Evolutionary conservation across 1,284 basidiomycete genomes (phyloP), one percentile per base, ranked within the genome.

Genomic region (Ustilago shanxiensis): DNA sequence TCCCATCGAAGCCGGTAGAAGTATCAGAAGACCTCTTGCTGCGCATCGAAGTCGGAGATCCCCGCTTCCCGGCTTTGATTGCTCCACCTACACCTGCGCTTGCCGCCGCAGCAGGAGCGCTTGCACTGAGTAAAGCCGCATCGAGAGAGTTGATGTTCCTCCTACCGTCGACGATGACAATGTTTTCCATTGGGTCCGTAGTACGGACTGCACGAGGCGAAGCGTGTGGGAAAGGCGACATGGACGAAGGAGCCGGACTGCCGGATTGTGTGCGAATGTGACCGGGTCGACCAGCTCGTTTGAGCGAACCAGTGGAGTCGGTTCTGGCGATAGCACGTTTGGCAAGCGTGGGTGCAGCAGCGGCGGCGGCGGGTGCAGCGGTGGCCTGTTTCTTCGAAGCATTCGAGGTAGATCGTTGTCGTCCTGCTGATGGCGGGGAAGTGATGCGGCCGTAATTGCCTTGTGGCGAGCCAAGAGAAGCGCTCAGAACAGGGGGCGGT

Each of bases 191-290:
- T 11, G 77, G 70, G 22, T 69, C 60, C 8, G 66, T 66, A 1
- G 58, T 78, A 16, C 65, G 57, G 10, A 64, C 53, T 16, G 76
- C 72, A 11, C 65, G 51, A 4, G 74, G 74, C 37, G 77, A 77
- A 28, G 75, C 83, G 61, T 85, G 83, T 2, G 83, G 83, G 60
- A 85, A 85, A 6, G 83, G 83, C 13, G 83, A 84, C 7, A 84
- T 72, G 14, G 79, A 66, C 11, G 81, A 83, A 11, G 83, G 83
- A 16, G 83, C 83, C 6, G 83, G 83, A 45, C 78, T 80, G 18
- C 79, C 77, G 9, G 79, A 81, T 18, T 59, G 37, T 14, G 77
- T 61, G 26, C 80, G 69, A 9, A 72, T 62, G 39, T 73, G 66
- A 0, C 72, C 65, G 1, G 70, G 63, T 20, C 73, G 61, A 7